Conservation (phyloP, 768 basidiomycete species). For the Suillus plorans region DNA sequence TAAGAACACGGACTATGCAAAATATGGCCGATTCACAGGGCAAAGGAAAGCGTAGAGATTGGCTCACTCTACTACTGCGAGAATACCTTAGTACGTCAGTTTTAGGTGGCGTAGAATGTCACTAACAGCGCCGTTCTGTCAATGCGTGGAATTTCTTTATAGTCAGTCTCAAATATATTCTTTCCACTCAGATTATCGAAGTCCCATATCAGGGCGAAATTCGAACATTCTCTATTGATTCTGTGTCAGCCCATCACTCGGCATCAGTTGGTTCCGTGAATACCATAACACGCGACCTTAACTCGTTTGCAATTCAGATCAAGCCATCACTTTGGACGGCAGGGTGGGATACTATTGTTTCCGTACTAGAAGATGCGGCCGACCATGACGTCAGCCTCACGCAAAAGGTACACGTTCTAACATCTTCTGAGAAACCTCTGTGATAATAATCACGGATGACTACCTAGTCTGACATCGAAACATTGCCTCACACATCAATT, state of each 20-base stretch:
- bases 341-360: slow-evolving; percentile 67
- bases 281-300: slow-evolving; percentile 41
- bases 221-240: slow-evolving; percentile 57
- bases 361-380: slow-evolving; percentile 34
- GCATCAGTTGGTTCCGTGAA: slow-evolving; percentile 20
- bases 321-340: slow-evolving; percentile 53
- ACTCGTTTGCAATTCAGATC: slow-evolving; percentile 44
- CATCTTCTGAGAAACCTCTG: slow-evolving; percentile 9
- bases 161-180: slow-evolving; percentile 77
- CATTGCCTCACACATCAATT: slow-evolving; percentile 40
- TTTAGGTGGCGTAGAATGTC: background rate
- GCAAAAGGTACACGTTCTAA: slow-evolving; percentile 33
- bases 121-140: slow-evolving; percentile 8
- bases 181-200: slow-evolving; percentile 57
- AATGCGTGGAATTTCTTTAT: slow-evolving; percentile 9
- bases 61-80: slow-evolving; percentile 65
- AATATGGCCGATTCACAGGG: slow-evolving; percentile 17
- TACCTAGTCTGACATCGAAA: slow-evolving; percentile 46
- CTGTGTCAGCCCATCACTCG: slow-evolving; percentile 37
- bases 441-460: slow-evolving; percentile 17
- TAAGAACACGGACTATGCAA: slow-evolving; percentile 16
- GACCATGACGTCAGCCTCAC: slow-evolving; percentile 25
- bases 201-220: slow-evolving; percentile 59
- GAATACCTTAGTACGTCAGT: slow-evolving; percentile 62
- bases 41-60: slow-evolving; percentile 50